phyloP scores from a whole-genome alignment of 257 asterid species.

The Solanum bulbocastanum region DNA sequence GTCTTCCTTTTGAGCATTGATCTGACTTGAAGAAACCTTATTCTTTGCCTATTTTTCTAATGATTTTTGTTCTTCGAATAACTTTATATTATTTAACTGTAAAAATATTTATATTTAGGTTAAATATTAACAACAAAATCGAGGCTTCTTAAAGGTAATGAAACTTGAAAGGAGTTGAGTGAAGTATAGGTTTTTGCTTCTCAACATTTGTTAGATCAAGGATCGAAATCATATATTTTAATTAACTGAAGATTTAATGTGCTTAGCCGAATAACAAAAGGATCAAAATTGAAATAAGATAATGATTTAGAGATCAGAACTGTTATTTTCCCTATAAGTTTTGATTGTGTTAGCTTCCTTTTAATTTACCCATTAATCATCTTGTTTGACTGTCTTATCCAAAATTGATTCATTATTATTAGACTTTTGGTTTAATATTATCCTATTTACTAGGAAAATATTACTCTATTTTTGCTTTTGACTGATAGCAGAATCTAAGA shows the following conservation, averaged over 20 bases:
- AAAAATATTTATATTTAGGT: not conserved
- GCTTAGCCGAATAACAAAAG: too few species aligned
- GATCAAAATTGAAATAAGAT: too few species aligned
- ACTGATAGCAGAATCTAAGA: not conserved
- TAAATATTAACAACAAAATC: not conserved
- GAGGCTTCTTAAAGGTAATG: not conserved
- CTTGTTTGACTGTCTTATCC: not conserved
- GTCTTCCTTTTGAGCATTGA: not conserved
- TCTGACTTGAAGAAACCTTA: not conserved
- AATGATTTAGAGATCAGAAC: too few species aligned
- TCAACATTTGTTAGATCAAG: too few species aligned
- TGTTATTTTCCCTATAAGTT: too few species aligned
- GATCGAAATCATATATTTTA: too few species aligned
- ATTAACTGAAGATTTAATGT: too few species aligned
- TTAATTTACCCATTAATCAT: not conserved
- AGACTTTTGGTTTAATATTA: not conserved
- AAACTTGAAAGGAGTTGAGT: not conserved
- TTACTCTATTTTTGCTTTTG: not conserved
- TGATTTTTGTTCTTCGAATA: not conserved
- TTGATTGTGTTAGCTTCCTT: not conserved
- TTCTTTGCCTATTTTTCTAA: too few species aligned
- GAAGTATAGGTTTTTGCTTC: too few species aligned
- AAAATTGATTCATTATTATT: not conserved
- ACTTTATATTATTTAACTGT: too few species aligned
- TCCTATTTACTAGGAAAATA: not conserved